Evolutionary conservation across 768 basidiomycete genomes (phyloP), one percentile per base, ranked within the genome.

Genomic region (Crassisporium funariophilum): DNA sequence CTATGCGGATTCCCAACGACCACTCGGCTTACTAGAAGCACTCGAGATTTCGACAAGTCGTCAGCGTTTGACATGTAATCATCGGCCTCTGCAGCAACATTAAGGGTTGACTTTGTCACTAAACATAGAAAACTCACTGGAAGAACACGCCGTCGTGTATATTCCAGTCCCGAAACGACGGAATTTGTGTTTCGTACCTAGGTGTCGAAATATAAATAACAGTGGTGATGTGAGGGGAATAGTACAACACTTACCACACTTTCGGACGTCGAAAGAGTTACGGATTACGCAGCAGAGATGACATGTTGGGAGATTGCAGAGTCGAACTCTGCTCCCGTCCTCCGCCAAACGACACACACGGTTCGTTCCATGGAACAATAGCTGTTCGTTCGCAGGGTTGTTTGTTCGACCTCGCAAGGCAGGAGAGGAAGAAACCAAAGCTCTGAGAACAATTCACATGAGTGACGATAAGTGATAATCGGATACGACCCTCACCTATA

Each of bases 81-180:
- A 47, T 86, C 83, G 24, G 85, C 84, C 61, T 86, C 84, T 86
- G 49, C 12, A 22, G 6, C 33, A 23, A 17, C 17, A 25, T 42
- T 49, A 25, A 51, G 46, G 48, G 35, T 35, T 16, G 47, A 37
- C 9, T 0, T 25, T 9, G 11, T 0, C 11, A 19, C 12, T 7
- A 20, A 36, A 27, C 21, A 17, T 15, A 37, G 34, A 15, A 35
- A 15, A 66, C 76, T 38, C 54, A 84, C 84, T 86, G 5, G 83
- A 85, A 11, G 84, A 84, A 58, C 82, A 83, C 2, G 77, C 58
- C 11, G 82, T 82, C 1, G 80, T 81, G 58, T 86, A 87, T 34
- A 87, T 84, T 3, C 84, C 85, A 5, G 70, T 72, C n/a, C 84
- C 84, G 59, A 87, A 86, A 50, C 84, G 81, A 53, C 76, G 75